Evolutionary conservation across 2,329 filamentous ascomycete species (phyloP).

Genomic region (Rhexocercosporidium sp.): DNA sequence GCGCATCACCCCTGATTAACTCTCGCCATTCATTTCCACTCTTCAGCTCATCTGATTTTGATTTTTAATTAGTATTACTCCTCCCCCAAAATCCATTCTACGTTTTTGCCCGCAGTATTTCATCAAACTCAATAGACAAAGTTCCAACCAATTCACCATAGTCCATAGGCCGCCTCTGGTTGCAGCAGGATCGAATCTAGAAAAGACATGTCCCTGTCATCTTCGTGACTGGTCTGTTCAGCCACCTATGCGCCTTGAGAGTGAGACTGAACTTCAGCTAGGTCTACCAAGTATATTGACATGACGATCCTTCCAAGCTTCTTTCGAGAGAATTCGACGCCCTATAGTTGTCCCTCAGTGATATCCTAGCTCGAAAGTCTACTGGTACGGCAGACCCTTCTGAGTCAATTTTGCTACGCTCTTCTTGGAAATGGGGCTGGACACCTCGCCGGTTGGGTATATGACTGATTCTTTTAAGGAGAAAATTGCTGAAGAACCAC

Average conservation of each 20-base stretch:
- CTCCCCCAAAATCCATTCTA: too few relatives aligned
- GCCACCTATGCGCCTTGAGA: background rate
- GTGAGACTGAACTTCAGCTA: background rate
- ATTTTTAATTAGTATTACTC: too few relatives aligned
- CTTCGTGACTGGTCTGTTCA: slow-evolving; percentile 5
- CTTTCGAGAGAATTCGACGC: background rate
- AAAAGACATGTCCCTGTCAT: background rate
- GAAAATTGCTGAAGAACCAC: background rate
- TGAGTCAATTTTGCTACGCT: background rate
- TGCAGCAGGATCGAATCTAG: background rate
- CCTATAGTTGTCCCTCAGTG: slow-evolving; percentile 1
- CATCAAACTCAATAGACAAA: too few relatives aligned
- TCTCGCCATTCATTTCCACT: too few relatives aligned
- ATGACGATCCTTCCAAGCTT: background rate
- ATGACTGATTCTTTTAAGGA: slow-evolving; percentile 9
- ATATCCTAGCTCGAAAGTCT: slow-evolving; percentile 1
- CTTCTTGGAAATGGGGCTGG: slow-evolving; percentile 8
- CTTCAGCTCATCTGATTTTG: too few relatives aligned
- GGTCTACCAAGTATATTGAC: background rate
- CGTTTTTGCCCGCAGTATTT: too few relatives aligned
- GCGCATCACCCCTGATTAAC: too few relatives aligned
- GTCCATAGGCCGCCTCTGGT: too few relatives aligned
- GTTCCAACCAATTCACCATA: too few relatives aligned
- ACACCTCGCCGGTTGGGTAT: slow-evolving; percentile 8
- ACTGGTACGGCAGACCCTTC: background rate